Base-by-base conservation (phyloP, 1,139 yeast species). In the Sugiyamaella pinicola region DNA sequence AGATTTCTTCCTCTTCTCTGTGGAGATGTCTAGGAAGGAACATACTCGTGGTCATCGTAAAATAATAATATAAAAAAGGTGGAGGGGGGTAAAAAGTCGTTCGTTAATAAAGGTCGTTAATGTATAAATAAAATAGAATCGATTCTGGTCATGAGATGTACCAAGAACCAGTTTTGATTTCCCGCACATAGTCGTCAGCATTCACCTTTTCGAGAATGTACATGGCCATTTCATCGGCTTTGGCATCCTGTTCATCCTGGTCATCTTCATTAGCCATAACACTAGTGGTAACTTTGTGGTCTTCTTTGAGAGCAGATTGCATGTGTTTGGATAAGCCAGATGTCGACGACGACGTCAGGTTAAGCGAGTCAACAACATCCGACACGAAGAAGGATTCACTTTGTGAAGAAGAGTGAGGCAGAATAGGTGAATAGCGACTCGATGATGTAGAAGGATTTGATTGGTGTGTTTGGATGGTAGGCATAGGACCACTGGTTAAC, bases 151-250 rank as follows among this genome's bases (percentile, higher is more conserved):
- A 24, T 51, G 49, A 61, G 37, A 62, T 61, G 51, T 55, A 58
- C 64, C 65, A 61, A 18, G 62, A 58, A 44, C 63, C 64, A 28
- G 61, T 56, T 43, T 57, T 57, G 53, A 61, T 57, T 50, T 59
- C 67, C 22, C 59, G 56, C 28, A 61, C 53, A 53, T 65, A 64
- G 37, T 64, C 67, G 44, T 64, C 62, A 18, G 64, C 65, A 39
- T 60, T 59, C 21, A 67, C 67, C 52, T 62, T 63, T 51, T 62
- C 70, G 48, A 69, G 56, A 47, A 69, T 69, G 37, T 61, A 56
- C 64, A 65, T 64, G 19, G 73, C 73, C 65, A 69, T 67, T 48
- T 64, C 67, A 53, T 69, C 73, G 19, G 71, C 72, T 28, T 52
- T 55, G 24, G 61, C 66, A 29, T 66, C 69, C 38, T 48, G 54